These are phyloP conservation scores for Cenchrus purpureus DNA, from an alignment of 176 grass and related monocot genomes.

Conservation along the genomic window DNA sequence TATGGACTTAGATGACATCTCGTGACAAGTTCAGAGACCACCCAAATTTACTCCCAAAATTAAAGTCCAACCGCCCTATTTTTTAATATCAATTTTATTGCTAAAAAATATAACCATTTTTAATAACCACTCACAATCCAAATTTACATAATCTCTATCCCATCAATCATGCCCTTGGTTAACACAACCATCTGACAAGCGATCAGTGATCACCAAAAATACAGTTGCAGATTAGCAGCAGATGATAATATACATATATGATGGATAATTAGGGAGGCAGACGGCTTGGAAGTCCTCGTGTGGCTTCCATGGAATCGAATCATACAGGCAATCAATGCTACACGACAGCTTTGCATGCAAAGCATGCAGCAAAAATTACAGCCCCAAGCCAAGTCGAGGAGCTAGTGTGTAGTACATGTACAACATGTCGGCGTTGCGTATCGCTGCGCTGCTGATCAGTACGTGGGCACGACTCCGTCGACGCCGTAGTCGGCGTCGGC, in stretches of 20 bases:
- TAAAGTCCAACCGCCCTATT: too few relatives aligned
- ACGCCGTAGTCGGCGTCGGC: constrained; percentile 60
- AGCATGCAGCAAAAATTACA: constrained; percentile 49
- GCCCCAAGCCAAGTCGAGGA: background rate
- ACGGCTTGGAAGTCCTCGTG: constrained; percentile 27
- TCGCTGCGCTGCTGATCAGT: background rate
- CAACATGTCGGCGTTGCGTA: background rate
- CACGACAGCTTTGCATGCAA: constrained; percentile 28
- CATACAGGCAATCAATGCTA: constrained; percentile 33
- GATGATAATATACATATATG: constrained; percentile 18
- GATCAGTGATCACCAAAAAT: constrained; percentile 1
- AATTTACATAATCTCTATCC: too few relatives aligned
- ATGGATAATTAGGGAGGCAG: background rate
- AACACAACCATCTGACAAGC: background rate
- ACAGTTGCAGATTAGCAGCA: constrained; percentile 31
- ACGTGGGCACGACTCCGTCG: constrained; percentile 73
- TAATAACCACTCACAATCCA: too few relatives aligned
- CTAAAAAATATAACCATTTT: too few relatives aligned
- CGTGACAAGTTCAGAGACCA: too few relatives aligned
- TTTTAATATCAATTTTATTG: too few relatives aligned
- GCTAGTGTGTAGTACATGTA: background rate
- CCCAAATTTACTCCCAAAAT: too few relatives aligned
- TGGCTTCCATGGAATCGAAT: constrained; percentile 38
- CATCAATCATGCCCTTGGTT: background rate
- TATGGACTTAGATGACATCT: too few relatives aligned